Evolutionary conservation across 495 filamentous ascomycete genomes (phyloP), one percentile per base, ranked within the genome.

Genomic region (Jackrogersella multiformis): DNA sequence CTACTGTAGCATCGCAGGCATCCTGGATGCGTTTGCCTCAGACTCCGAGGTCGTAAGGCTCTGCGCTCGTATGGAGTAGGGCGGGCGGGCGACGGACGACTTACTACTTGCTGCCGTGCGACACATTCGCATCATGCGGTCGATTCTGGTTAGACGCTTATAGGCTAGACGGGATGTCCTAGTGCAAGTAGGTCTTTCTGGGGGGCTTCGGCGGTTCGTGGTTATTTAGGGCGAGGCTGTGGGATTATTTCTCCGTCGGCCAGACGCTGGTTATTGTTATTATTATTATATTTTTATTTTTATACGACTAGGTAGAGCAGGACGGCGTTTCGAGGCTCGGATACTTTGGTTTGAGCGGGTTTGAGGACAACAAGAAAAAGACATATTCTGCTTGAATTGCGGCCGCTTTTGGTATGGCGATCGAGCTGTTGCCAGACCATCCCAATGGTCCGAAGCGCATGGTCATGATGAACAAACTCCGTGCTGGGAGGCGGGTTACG

Each of bases 401-500:
- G 13, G 12, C 12, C 30, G 5, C 30, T 49, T 53, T 15, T 53
- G 3, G 18, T 12, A 15, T 36, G 36, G 15, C 44, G 16, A 38
- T 52, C 46, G 55, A 60, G 34, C 28, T 34, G 34, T 16, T 28
- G 2, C 2, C 23, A 12, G 18, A 52, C n/a, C 34, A 1, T 3
- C 34, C 44, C 0, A 7, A 53, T n/a, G 42, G 38, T 20, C 39
- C n/a, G 20, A 5, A 23, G 39, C 28, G 12, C 46, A 35, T 41
- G 30, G 46, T 36, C 34, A 44, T 52, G 36, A 49, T 20, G 8
- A 55, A n/a, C n/a, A n/a, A 39, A 39, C 26, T 55, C 16, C 59
- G 39, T 15, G 46, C 55, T n/a, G 20, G 24, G 2, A 49, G 26
- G 32, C 46, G 36, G 23, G 16, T 15, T 18, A 34, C 42, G 10